These are phyloP conservation scores for Phycomyces nitens DNA, from an alignment of 192 early-diverging fungal species.

Conservation along the genomic window DNA sequence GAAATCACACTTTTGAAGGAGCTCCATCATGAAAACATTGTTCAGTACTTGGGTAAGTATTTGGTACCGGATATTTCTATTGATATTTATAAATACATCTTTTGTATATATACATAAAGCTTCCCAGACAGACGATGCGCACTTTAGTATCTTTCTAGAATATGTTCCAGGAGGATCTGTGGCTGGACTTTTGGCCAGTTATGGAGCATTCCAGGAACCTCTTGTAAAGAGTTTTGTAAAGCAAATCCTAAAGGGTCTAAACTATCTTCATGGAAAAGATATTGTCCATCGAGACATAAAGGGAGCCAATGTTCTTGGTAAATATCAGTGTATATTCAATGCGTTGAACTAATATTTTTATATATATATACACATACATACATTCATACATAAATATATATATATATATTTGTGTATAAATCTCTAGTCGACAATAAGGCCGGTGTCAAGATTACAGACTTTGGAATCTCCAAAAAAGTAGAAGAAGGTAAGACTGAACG, in stretches of 20 bases:
- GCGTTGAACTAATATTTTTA: no score
- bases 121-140: constrained; percentile 69
- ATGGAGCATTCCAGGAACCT: constrained; percentile 83
- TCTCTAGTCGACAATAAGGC: constrained; percentile 82
- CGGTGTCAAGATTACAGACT: constrained; percentile 96
- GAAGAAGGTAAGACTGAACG: constrained; percentile 56
- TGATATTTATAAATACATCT: not conserved
- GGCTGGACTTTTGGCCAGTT: constrained; percentile 76
- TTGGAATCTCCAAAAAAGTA: constrained; percentile 97
- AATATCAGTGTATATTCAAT: constrained; percentile 7
- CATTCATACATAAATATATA: not conserved
- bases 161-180: constrained; percentile 98
- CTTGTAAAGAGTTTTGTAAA: constrained; percentile 80
- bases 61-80: no score
- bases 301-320: constrained; percentile 85
- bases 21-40: constrained; percentile 93
- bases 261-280: constrained; percentile 89
- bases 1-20: constrained; percentile 91
- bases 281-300: constrained; percentile 99
- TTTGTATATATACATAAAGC: constrained; percentile 40
- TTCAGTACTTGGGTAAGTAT: constrained; percentile 80
- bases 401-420: not conserved
- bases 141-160: constrained; percentile 92
- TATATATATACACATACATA: no score
- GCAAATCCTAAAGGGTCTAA: constrained; percentile 90